phyloP scores from a whole-genome alignment of 257 asterid species.

The Mentha longifolia region DNA sequence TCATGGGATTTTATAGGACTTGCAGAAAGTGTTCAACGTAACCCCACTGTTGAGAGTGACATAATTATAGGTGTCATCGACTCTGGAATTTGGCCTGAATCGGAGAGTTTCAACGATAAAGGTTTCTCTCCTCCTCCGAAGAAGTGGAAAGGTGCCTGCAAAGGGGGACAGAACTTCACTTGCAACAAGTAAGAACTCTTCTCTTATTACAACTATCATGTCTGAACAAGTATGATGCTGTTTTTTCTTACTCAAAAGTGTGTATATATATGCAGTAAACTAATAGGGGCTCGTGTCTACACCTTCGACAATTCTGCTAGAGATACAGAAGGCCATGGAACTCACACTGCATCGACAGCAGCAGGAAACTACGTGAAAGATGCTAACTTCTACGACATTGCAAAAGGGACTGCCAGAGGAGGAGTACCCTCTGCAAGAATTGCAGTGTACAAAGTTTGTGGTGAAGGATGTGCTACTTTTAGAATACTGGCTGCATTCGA shows the following conservation, averaged over 20 bases:
- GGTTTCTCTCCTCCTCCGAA: slow-evolving; percentile 41
- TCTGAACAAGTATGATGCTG: not conserved
- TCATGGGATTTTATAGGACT: slow-evolving; percentile 52
- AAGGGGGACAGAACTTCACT: slow-evolving; percentile 45
- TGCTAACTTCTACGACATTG: slow-evolving; percentile 40
- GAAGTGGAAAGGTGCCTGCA: slow-evolving; percentile 53
- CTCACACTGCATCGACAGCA: slow-evolving; percentile 53
- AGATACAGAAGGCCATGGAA: slow-evolving; percentile 44
- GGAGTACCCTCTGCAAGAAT: slow-evolving; percentile 52
- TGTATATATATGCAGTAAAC: not conserved
- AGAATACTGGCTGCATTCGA: slow-evolving; percentile 47
- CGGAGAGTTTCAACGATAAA: slow-evolving; percentile 41
- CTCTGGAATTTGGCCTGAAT: slow-evolving; percentile 47
- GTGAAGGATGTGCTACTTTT: not conserved
- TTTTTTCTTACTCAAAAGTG: not conserved
- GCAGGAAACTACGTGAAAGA: slow-evolving; percentile 42
- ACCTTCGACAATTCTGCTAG: slow-evolving; percentile 24
- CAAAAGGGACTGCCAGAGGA: slow-evolving; percentile 44
- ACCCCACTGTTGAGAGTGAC: slow-evolving; percentile 37
- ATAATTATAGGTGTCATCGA: slow-evolving; percentile 44
- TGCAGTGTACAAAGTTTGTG: slow-evolving; percentile 43
- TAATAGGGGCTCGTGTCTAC: not conserved
- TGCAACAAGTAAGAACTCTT: slow-evolving; percentile 50
- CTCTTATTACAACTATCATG: not conserved
- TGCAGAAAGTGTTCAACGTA: slow-evolving; percentile 9